Conservation (phyloP, 345 rosid genomes). For the Gossypium rotundifolium region DNA sequence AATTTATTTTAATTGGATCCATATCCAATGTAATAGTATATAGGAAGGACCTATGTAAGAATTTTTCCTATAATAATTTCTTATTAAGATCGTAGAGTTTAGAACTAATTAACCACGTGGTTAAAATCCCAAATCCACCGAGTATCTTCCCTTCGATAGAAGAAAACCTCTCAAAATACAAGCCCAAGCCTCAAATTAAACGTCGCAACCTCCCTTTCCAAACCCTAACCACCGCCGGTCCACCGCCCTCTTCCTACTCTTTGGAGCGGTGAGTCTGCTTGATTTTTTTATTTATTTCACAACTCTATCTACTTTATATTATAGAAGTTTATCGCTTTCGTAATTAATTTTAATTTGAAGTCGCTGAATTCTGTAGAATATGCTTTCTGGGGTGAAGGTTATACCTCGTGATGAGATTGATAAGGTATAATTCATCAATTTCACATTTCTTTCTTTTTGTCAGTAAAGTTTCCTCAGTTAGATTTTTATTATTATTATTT, state of each 20-base stretch:
- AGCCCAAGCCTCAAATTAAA: background rate
- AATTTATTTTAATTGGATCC: no score
- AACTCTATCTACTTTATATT: background rate
- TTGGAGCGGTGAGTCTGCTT: background rate
- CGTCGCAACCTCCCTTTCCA: background rate
- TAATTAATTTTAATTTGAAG: background rate
- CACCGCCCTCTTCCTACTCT: background rate
- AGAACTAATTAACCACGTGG: background rate
- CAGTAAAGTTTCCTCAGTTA: background rate
- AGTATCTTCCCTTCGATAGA: background rate
- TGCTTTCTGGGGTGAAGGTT: constrained; percentile 73
- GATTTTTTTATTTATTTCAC: background rate
- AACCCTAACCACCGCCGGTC: background rate
- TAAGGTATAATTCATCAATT: constrained; percentile 13
- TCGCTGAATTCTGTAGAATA: background rate
- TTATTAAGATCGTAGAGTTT: no score
- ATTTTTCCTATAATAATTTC: no score
- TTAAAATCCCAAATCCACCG: background rate
- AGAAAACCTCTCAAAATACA: background rate
- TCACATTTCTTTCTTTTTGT: background rate
- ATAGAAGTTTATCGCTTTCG: background rate
- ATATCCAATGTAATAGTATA: no score
- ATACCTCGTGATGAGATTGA: constrained; percentile 64
- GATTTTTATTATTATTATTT: background rate
- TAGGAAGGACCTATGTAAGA: no score